Conservation (phyloP, 1,284 basidiomycete species). For the Sphagnurus paluster region DNA sequence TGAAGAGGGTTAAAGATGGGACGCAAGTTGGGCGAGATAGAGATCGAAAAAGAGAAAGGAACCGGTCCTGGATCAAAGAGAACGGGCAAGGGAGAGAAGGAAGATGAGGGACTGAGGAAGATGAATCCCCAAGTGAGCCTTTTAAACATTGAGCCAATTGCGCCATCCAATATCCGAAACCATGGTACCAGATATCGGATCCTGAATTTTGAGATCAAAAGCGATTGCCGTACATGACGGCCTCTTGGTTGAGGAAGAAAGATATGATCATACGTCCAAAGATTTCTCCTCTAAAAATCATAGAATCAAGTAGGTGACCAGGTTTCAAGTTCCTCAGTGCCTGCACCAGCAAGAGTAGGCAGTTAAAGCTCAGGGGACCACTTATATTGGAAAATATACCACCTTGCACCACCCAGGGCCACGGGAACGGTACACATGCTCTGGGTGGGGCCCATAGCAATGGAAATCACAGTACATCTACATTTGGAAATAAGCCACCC, state of each 20-base stretch:
- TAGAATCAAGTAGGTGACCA: no score
- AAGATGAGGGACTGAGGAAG: background rate
- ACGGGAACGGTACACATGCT: conserved; percentile 8
- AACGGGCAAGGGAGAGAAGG: conserved; percentile 2
- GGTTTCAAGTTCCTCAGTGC: no score
- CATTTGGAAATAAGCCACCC: no score
- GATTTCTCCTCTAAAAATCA: background rate
- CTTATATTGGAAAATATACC: background rate
- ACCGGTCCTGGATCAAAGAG: conserved; percentile 14
- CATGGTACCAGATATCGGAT: conserved; percentile 3
- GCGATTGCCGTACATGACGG: background rate
- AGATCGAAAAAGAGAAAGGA: conserved; percentile 13
- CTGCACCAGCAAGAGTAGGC: no score
- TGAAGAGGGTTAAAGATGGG: background rate
- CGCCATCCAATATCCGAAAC: conserved; percentile 1
- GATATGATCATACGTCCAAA: background rate
- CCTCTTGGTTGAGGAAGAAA: background rate
- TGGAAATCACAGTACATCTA: no score
- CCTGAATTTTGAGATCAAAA: background rate
- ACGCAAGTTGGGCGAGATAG: conserved; percentile 9
- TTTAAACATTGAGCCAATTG: background rate
- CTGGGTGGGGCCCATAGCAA: no score
- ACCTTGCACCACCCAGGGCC: conserved; percentile 2
- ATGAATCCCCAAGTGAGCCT: background rate
- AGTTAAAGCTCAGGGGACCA: background rate